Conservation (phyloP, 208 protist genomes). For the Leishmania guyanensis region DNA sequence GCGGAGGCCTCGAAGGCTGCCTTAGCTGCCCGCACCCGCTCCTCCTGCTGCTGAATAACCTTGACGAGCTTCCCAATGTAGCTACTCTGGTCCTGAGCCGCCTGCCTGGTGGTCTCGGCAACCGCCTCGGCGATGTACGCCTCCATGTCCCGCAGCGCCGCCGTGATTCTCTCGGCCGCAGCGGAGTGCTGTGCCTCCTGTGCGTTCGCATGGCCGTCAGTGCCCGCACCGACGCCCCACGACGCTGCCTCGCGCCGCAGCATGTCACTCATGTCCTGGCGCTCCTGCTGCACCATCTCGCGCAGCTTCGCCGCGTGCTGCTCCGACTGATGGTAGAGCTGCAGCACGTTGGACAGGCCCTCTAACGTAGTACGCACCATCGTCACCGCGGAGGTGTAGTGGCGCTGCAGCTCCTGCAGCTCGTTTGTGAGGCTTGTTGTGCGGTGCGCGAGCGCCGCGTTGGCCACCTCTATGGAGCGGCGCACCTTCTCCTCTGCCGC, state of each 20-base stretch:
- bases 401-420: slow-evolving; percentile 39
- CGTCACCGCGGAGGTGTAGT: slow-evolving; percentile 41
- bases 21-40: slow-evolving; percentile 47
- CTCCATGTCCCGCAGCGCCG: slow-evolving; percentile 44
- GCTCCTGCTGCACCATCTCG: slow-evolving; percentile 48
- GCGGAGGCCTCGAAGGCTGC: slow-evolving; percentile 54
- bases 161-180: slow-evolving; percentile 26
- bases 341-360: slow-evolving; percentile 38
- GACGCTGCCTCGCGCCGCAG: slow-evolving; percentile 44
- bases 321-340: slow-evolving; percentile 49
- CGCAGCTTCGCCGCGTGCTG: slow-evolving; percentile 52
- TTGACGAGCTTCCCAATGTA: slow-evolving; percentile 54
- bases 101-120: slow-evolving; percentile 33
- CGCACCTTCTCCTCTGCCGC: slow-evolving; percentile 15
- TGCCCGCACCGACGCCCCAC: slow-evolving; percentile 19
- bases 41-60: slow-evolving; percentile 65
- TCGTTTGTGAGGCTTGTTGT: slow-evolving; percentile 32
- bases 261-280: slow-evolving; percentile 60
- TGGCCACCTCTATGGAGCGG: slow-evolving; percentile 38
- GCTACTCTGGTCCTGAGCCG: slow-evolving; percentile 39
- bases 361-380: slow-evolving; percentile 55
- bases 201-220: background rate
- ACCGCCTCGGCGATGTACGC: slow-evolving; percentile 52
- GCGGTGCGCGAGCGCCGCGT: slow-evolving; percentile 46
- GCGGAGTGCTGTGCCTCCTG: slow-evolving; percentile 23